A percentile compares a stretch with the other conserved stretches of the same genome.
Evolutionary conservation across 345 rosid genomes (phyloP).

Genomic region (Bruguiera parviflora): DNA sequence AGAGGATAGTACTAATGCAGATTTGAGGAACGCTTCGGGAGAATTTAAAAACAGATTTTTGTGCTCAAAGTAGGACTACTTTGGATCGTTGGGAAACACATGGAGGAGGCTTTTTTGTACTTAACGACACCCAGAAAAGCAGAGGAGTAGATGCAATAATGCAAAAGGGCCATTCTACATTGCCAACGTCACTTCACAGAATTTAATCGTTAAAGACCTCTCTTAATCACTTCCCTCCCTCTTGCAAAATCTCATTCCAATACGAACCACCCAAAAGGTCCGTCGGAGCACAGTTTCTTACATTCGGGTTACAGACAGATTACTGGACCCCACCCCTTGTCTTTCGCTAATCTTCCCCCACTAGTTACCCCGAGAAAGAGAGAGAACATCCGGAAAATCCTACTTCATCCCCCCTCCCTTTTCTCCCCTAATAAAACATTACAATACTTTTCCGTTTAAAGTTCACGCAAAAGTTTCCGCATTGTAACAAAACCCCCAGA

Average conservation of each 20-base stretch:
- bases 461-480: conserved; percentile 10
- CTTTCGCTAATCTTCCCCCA: conserved; percentile 19
- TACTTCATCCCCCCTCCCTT: background rate
- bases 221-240: conserved; percentile 29
- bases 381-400: conserved; percentile 18
- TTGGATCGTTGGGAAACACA: conserved; percentile 33
- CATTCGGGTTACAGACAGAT: conserved; percentile 36
- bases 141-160: background rate
- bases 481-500: background rate
- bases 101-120: conserved; percentile 31
- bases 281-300: conserved; percentile 25
- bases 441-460: background rate
- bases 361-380: conserved; percentile 13
- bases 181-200: conserved; percentile 28
- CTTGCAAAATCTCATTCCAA: conserved; percentile 28
- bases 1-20: conserved; percentile 31
- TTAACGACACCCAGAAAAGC: conserved; percentile 17
- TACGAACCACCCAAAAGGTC: conserved; percentile 36
- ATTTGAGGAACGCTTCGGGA: conserved; percentile 16
- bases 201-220: conserved; percentile 31
- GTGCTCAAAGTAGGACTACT: conserved; percentile 30
- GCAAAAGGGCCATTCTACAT: conserved; percentile 7
- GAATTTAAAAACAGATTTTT: conserved; percentile 15
- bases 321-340: conserved; percentile 22
- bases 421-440: background rate